phyloP scores from a whole-genome alignment of 2,329 filamentous ascomycete genomes.

The Thielaviopsis populi region DNA sequence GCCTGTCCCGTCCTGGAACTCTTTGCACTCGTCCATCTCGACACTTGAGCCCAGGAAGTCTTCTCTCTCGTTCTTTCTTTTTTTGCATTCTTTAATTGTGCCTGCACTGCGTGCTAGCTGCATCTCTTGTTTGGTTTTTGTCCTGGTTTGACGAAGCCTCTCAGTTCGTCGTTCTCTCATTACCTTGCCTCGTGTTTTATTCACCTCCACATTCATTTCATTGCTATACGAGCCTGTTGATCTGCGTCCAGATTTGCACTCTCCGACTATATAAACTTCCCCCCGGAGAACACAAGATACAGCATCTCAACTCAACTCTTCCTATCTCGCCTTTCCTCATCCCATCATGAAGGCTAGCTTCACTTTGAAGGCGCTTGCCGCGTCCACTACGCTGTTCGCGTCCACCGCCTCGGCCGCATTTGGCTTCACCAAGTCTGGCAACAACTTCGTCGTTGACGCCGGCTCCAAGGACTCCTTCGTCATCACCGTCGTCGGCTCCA shows the following conservation, averaged over 20 bases:
- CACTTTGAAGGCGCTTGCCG: conserved; percentile 7
- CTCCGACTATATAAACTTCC: neutral
- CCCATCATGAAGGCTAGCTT: conserved; percentile 10
- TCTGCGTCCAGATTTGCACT: neutral
- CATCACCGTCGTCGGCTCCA: conserved; percentile 36
- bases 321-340: neutral
- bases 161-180: conserved; percentile 9
- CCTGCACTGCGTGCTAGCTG: neutral
- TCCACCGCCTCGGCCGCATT: conserved; percentile 28
- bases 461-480: conserved; percentile 34
- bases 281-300: conserved; percentile 6
- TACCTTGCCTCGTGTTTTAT: neutral
- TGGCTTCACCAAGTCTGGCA: conserved; percentile 28
- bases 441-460: conserved; percentile 33
- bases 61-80: neutral
- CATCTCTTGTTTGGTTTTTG: neutral
- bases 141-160: conserved; percentile 16
- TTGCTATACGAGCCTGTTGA: neutral
- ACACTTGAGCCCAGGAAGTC: neutral
- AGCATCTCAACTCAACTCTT: neutral
- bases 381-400: conserved; percentile 17
- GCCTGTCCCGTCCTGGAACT: neutral
- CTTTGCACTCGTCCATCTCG: neutral
- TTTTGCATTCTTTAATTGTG: conserved; percentile 1
- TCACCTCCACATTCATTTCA: neutral